Base-by-base conservation (phyloP, 371 early-diverging fungal species). In the Blakeslea trispora region DNA sequence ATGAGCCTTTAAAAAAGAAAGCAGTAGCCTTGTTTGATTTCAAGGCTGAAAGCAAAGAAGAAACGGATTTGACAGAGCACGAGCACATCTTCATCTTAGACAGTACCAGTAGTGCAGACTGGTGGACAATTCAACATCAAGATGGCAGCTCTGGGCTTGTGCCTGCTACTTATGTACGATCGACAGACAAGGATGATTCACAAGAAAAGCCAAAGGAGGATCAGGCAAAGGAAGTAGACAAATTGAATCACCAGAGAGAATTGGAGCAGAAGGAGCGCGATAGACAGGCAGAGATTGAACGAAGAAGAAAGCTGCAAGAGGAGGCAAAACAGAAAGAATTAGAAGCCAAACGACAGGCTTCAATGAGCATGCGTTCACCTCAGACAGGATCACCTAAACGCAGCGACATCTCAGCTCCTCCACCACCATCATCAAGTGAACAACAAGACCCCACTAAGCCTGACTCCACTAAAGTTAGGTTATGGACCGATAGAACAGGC, bases 401-500 rank as follows among this genome's bases (percentile, higher is more conserved):
- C 52, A 72, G 53, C 15, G 57, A 63, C 28, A 61, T 66, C 21
- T 57, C 66, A 41, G 59, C 62, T 28, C 54, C 67, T 28, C 7
- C 7, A 18, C 61, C 57, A 8, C 68, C 61, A 9, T 53, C 62
- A 41, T 43, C 31, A 40, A 41, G 48, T 5, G 21, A 40, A 19
- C 56, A 55, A 15, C 15, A 15, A 0, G 53, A 59, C 53, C 54
- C 60, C 14, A 59, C 42, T 43, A 59, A 71, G 45, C 81, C 83
- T 52, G 81, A 86, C 44, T 70, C 75, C 13, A 49, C 68, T 15
- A 85, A 85, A 39, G 70, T 91, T 15, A 85, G 98, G 34, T 84
- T 82, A 42, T 97, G 96, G 97, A 93, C 91, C 1, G 98, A 97
- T 67, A 81, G 88, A 22, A 87, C 92, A 5, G 96, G 95, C 40